Evolutionary conservation across 2,329 filamentous ascomycete species (phyloP).

Genomic region (Ustulina deusta): DNA sequence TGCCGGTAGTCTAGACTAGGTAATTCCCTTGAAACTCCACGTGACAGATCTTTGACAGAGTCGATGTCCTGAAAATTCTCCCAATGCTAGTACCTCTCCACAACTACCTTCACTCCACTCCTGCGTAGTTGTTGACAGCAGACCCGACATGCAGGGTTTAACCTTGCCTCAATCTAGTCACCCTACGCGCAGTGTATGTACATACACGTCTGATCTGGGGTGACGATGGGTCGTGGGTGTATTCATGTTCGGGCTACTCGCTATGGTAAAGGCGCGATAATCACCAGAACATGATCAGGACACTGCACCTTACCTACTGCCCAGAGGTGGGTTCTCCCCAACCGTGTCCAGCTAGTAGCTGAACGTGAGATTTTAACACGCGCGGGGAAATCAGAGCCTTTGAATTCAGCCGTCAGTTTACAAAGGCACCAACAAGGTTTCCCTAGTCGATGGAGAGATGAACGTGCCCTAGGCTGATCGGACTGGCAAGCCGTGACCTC

Average conservation of each 20-base stretch:
- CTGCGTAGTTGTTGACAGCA: not conserved
- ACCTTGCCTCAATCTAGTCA: not conserved
- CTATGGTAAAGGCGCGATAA: not conserved
- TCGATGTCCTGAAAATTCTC: slow-evolving; percentile 16
- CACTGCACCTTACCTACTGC: not conserved
- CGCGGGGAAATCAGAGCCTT: slow-evolving; percentile 19
- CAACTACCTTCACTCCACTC: too few relatives aligned
- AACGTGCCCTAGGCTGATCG: slow-evolving; percentile 16
- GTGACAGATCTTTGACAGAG: slow-evolving; percentile 21
- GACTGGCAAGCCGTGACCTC: slow-evolving; percentile 28
- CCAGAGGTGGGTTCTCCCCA: not conserved
- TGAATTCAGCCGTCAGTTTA: slow-evolving; percentile 28
- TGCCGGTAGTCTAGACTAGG: slow-evolving; percentile 1
- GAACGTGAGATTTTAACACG: slow-evolving; percentile 19
- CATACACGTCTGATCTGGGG: not conserved
- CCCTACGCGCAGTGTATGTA: too few relatives aligned
- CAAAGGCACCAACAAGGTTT: slow-evolving; percentile 7
- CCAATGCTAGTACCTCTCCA: not conserved
- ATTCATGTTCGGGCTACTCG: not conserved
- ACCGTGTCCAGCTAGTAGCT: not conserved
- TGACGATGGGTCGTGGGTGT: not conserved
- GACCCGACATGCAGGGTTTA: slow-evolving; percentile 11
- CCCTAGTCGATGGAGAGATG: slow-evolving; percentile 16
- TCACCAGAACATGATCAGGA: not conserved
- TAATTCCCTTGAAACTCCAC: slow-evolving; percentile 22